Evolutionary conservation across 1,284 basidiomycete genomes (phyloP), one percentile per base, ranked within the genome.

Genomic region (Tilletia caries): DNA sequence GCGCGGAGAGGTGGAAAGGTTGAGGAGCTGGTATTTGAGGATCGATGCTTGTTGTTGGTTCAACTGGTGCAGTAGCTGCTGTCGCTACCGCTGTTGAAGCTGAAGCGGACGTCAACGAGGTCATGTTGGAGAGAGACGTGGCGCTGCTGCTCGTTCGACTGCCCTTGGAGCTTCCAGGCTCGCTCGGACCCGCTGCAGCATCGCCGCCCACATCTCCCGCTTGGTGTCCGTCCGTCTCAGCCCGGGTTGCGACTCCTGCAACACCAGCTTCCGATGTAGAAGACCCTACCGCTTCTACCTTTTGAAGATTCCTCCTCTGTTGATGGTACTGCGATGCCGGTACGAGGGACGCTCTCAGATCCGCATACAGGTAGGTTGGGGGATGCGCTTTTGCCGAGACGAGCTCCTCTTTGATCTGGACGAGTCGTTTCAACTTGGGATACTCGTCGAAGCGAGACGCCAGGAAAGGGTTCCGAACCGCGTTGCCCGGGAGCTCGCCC

Each of bases 391-490:
- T 66, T 2, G 62, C 48, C 5, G 71, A 68, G 15, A 82, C 75
- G 18, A 79, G 69, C 54, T 76, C 66, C 43, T 74, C 73, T 67
- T 82, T 81, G 41, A 77, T 66, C 65, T 76, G 67, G 29, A 81
- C 70, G 12, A 82, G 75, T 0, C 74, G 72, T n/a, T 73, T 71
- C 0, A 82, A 71, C 41, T 76, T 75, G 13, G 81, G 81, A 66
- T 82, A 80, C 91, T 98, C 95, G 85, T 92, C 90, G 77, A 97
- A 98, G 4, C 95, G 88, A 71, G 89, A 89, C 52, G 91, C 90
- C 20, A 68, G 62, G 3, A 33, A 44, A 2, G 76, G 72, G 48
- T 81, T 82, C 60, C 75, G 76, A 1, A 82, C 77, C 15, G 77
- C 78, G 62, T 78, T 79, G 25, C 72, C 78, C 0, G 81, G 81